Conservation (phyloP, 2,329 filamentous ascomycete genomes). For the Fusarium equiseti region DNA sequence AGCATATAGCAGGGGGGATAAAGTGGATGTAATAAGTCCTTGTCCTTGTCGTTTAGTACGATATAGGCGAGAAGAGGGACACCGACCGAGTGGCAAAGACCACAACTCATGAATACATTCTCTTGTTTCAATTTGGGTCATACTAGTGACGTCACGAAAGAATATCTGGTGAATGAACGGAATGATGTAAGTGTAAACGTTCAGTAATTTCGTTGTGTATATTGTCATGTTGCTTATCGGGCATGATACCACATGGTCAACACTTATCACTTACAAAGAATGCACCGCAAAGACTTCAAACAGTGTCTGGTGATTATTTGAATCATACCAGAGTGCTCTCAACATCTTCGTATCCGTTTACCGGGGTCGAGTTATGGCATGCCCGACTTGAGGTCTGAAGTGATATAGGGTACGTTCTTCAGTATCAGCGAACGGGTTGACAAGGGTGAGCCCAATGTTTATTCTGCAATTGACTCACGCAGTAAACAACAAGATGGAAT, state of each 20-base stretch:
- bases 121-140: not conserved
- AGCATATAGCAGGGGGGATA: not conserved
- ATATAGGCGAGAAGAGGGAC: not conserved
- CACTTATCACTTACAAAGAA: not conserved
- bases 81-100: conserved; percentile 4
- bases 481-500: not conserved
- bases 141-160: not conserved
- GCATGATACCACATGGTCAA: accelerated
- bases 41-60: not conserved
- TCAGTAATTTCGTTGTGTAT: not conserved
- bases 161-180: not conserved
- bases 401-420: not conserved
- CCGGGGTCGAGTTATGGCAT: not conserved
- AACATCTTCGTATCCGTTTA: accelerated
- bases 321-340: not conserved
- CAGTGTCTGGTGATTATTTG: not conserved
- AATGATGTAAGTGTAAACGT: not conserved
- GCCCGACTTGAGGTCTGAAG: not conserved
- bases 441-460: not conserved
- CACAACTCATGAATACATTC: conserved; percentile 10
- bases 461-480: not conserved
- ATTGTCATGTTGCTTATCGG: not conserved
- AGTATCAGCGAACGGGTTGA: too few relatives aligned
- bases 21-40: conserved; percentile 19
- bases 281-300: not conserved